These are phyloP conservation scores for Histomonas meleagridis DNA, from an alignment of 208 protist species.

Conservation along the genomic window DNA sequence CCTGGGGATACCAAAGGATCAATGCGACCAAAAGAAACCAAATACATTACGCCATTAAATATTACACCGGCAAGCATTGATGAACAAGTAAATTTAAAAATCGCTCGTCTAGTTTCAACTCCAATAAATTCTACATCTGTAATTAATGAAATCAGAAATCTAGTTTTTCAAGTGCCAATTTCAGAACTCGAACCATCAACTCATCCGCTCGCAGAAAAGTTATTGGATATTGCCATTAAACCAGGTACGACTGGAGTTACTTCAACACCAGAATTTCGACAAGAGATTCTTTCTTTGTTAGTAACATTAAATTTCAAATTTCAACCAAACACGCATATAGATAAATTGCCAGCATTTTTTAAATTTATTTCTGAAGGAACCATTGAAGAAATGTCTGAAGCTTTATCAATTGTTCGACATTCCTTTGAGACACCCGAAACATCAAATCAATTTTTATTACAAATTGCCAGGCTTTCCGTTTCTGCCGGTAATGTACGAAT, in stretches of 20 bases:
- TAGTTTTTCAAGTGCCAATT: not conserved
- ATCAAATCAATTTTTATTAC: not conserved
- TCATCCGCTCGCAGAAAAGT: not conserved
- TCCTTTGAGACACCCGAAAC: not conserved
- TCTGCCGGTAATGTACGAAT: not conserved
- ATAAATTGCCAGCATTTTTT: not conserved
- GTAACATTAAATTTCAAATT: not conserved
- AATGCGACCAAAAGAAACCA: no score
- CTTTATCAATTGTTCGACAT: not conserved
- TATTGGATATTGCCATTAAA: not conserved
- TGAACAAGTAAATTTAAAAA: not conserved
- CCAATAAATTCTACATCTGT: not conserved
- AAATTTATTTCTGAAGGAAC: not conserved
- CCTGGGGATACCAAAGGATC: no score
- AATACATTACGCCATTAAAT: not conserved
- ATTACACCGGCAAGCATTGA: not conserved
- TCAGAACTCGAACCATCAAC: not conserved
- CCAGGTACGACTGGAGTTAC: not conserved
- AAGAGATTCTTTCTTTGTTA: not conserved
- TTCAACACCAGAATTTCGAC: not conserved
- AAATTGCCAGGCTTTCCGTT: not conserved
- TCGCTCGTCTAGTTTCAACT: not conserved
- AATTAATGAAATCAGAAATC: not conserved
- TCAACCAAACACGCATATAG: not conserved
- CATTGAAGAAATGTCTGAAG: not conserved